Evolutionary conservation across 176 grass and related monocot species (phyloP).

Genomic region (Paspalum vaginatum): DNA sequence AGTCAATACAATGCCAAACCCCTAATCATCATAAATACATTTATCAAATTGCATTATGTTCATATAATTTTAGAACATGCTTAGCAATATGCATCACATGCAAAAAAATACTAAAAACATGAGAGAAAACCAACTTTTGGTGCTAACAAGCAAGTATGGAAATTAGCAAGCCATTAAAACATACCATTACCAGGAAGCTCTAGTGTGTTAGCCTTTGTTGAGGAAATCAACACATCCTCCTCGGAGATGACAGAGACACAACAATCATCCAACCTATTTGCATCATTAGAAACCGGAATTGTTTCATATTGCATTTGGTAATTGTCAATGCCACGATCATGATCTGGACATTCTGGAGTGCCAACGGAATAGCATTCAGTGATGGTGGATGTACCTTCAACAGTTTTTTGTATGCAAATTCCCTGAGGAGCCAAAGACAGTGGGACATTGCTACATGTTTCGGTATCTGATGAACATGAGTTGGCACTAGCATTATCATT

Average conservation of each 20-base stretch:
- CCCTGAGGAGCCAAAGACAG: conserved; percentile 26
- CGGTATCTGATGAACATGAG: conserved; percentile 40
- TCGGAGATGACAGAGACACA: conserved; percentile 50
- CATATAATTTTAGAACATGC: background rate
- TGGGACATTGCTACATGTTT: conserved; percentile 29
- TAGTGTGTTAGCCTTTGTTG: conserved; percentile 40
- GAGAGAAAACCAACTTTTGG: conserved; percentile 13
- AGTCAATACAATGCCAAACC: background rate
- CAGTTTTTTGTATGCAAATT: conserved; percentile 39
- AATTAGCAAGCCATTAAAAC: conserved; percentile 23
- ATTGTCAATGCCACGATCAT: conserved; percentile 36
- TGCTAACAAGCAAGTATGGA: conserved; percentile 18
- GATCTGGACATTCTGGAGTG: conserved; percentile 37
- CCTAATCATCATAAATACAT: too few relatives aligned
- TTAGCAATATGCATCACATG: background rate
- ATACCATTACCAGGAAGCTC: conserved; percentile 62
- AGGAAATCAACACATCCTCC: conserved; percentile 54
- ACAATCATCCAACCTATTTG: conserved; percentile 52
- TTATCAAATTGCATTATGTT: background rate
- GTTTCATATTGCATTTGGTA: conserved; percentile 46
- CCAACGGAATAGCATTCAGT: conserved; percentile 37
- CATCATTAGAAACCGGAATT: conserved; percentile 32
- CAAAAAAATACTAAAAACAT: background rate
- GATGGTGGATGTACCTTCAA: conserved; percentile 44
- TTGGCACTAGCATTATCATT: conserved; percentile 34